Conservation (phyloP, 176 grass and related monocot species). For the Triticum monococcum region DNA sequence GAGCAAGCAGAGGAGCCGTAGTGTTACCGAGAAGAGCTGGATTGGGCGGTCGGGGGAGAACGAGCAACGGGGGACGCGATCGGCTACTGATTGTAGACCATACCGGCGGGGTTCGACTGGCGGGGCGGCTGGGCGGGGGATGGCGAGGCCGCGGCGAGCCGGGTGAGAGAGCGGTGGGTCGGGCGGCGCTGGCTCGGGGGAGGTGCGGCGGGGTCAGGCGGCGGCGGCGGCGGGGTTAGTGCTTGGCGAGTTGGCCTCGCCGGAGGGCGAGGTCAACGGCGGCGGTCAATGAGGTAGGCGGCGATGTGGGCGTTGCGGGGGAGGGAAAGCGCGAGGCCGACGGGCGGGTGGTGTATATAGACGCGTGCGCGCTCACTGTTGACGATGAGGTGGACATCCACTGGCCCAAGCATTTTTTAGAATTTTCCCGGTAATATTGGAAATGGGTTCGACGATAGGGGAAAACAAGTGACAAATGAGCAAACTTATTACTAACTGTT, state of each 20-base stretch:
- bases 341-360: slow-evolving; percentile 23
- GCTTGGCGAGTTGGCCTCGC: slow-evolving; percentile 32
- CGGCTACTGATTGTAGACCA: background rate
- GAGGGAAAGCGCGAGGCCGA: background rate
- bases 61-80: background rate
- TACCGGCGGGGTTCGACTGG: background rate
- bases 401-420: background rate
- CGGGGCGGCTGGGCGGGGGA: background rate
- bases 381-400: background rate
- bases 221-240: background rate
- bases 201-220: background rate
- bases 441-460: background rate
- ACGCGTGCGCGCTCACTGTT: slow-evolving; percentile 22
- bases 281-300: slow-evolving; percentile 33
- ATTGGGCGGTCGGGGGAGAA: slow-evolving; percentile 21
- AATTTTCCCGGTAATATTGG: background rate
- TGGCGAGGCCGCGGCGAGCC: background rate
- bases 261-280: slow-evolving; percentile 39
- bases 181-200: background rate
- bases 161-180: background rate
- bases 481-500: background rate
- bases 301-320: background rate
- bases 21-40: slow-evolving; percentile 28
- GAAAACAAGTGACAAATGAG: background rate
- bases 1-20: slow-evolving; percentile 48